Conservation (phyloP, 2,329 filamentous ascomycete genomes). For the Magnaporthales sp. region DNA sequence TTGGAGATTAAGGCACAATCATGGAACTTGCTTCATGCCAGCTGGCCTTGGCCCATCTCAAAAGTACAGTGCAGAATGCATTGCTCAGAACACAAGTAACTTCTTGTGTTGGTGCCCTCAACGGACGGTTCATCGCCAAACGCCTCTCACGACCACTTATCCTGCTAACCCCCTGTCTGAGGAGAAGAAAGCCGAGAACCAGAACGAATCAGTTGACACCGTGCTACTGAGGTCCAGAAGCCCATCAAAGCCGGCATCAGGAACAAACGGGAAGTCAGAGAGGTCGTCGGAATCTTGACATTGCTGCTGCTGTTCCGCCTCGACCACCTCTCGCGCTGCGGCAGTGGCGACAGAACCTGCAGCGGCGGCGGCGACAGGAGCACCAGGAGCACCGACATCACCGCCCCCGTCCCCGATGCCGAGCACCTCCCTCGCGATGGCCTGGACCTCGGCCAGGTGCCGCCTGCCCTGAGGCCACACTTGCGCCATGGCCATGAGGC, state of each 20-base stretch:
- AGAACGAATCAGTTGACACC: not conserved
- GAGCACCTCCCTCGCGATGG: conserved; percentile 24
- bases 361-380: not conserved
- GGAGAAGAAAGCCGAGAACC: not conserved
- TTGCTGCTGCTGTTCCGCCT: not conserved
- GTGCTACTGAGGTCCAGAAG: not conserved
- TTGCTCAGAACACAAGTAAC: no score
- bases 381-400: not conserved
- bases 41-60: not conserved
- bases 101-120: no score
- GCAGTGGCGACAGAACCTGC: not conserved
- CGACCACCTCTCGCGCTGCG: not conserved
- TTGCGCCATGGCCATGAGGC: conserved; percentile 24
- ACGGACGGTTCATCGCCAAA: no score
- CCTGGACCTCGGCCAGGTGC: conserved; percentile 29
- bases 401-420: conserved; percentile 1
- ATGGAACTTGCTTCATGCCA: not conserved
- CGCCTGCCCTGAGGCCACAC: conserved; percentile 27
- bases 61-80: no score
- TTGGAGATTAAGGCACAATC: not conserved
- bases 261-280: not conserved
- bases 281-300: not conserved
- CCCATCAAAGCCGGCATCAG: not conserved
- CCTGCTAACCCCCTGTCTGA: not conserved
- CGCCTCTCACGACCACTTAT: not conserved